Conservation (phyloP, 2,329 filamentous ascomycete genomes). For the Diaporthe ilicicola region DNA sequence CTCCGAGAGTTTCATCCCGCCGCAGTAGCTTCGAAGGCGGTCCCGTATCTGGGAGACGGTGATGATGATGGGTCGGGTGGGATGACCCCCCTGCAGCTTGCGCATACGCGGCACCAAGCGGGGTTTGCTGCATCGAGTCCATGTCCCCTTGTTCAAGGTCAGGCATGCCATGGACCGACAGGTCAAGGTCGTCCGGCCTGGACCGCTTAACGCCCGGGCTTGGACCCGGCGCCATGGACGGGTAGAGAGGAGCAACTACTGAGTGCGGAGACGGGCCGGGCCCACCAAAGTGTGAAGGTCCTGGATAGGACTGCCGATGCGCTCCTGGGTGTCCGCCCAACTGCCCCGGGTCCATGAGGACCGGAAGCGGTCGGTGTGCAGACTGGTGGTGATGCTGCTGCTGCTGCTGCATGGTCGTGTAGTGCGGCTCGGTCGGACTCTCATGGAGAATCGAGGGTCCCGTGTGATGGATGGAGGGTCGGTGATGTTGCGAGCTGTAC, state of each 20-base stretch:
- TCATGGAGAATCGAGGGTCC: constrained; percentile 57
- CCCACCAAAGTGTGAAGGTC: constrained; percentile 61
- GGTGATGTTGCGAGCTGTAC: constrained; percentile 64
- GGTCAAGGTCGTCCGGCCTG: constrained; percentile 67
- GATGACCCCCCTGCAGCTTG: constrained; percentile 53
- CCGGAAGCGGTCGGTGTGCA: constrained; percentile 60
- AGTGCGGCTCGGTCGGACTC: constrained; percentile 44
- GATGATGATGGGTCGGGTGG: constrained; percentile 78
- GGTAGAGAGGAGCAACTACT: constrained; percentile 61
- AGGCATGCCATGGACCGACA: constrained; percentile 58
- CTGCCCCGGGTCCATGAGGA: constrained; percentile 65
- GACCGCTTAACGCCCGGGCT: constrained; percentile 58
- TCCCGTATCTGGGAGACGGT: constrained; percentile 78
- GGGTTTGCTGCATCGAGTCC: constrained; percentile 61
- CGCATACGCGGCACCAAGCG: constrained; percentile 61
- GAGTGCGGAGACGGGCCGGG: constrained; percentile 54
- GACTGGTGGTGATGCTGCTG: constrained; percentile 53
- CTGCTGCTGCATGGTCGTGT: constrained; percentile 51
- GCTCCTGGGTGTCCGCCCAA: constrained; percentile 59
- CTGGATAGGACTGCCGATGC: constrained; percentile 59
- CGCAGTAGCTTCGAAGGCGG: constrained; percentile 74
- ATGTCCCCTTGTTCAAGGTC: constrained; percentile 65
- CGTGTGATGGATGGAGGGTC: constrained; percentile 58
- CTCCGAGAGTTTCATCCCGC: constrained; percentile 59
- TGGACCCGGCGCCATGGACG: constrained; percentile 48